Conservation (phyloP, 192 early-diverging fungal genomes). For the Gamsiella multidivaricata region DNA sequence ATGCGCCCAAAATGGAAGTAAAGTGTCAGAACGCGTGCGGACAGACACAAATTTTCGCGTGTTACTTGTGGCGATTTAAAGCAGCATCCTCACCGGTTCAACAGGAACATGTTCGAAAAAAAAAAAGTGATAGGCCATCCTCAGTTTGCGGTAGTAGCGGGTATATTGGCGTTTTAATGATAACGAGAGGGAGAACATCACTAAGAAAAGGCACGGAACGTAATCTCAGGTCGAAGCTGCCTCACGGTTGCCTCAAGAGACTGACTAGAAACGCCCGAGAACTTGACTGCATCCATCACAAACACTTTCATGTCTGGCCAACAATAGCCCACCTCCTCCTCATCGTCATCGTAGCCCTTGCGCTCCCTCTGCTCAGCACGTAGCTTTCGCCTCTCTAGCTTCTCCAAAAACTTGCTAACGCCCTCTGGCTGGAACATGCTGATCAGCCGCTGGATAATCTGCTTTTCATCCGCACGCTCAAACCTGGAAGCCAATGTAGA, state of each 20-base stretch:
- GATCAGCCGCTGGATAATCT: background rate
- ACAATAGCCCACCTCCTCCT: conserved; percentile 5
- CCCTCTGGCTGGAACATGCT: conserved; percentile 1
- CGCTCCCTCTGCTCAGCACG: background rate
- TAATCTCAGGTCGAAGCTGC: conserved; percentile 4
- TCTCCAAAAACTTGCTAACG: background rate
- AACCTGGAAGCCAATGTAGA: too few relatives aligned
- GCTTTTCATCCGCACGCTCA: background rate
- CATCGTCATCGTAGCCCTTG: background rate
- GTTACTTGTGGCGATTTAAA: too few relatives aligned
- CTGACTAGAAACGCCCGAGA: conserved; percentile 9
- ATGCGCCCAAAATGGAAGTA: too few relatives aligned
- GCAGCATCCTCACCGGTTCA: too few relatives aligned
- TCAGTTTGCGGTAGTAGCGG: too few relatives aligned
- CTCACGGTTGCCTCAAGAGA: conserved; percentile 4
- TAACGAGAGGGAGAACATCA: too few relatives aligned
- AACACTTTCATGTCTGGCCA: conserved; percentile 12
- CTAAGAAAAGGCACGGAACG: conserved; percentile 10
- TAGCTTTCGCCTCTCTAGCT: conserved; percentile 4
- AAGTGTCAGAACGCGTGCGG: too few relatives aligned
- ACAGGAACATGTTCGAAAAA: too few relatives aligned
- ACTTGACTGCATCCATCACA: conserved; percentile 24
- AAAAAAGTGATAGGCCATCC: too few relatives aligned
- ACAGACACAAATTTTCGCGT: too few relatives aligned
- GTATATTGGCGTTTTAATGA: too few relatives aligned